Evolutionary conservation across 257 asterid genomes (phyloP).

Genomic region (Scutellaria minor): DNA sequence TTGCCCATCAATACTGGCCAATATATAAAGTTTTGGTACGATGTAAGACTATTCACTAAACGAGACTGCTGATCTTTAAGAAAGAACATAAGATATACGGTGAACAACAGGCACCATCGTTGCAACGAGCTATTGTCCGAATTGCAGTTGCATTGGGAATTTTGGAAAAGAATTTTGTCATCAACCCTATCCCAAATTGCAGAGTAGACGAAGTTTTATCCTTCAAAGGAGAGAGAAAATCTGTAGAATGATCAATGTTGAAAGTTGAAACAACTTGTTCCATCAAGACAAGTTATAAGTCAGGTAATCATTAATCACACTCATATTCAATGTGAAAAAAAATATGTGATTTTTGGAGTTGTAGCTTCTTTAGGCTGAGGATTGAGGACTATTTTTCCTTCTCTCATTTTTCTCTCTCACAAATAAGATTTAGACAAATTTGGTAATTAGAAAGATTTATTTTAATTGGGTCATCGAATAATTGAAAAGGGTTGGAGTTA

Average conservation of each 20-base stretch:
- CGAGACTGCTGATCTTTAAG: neutral
- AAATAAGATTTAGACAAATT: neutral
- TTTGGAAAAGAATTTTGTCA: neutral
- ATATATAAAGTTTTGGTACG: neutral
- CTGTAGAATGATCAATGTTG: constrained; percentile 5
- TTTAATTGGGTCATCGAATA: neutral
- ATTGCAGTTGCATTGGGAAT: constrained; percentile 10
- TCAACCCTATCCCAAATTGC: neutral
- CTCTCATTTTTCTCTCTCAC: neutral
- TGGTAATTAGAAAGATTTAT: neutral
- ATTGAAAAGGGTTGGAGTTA: neutral
- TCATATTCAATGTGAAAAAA: constrained; percentile 1
- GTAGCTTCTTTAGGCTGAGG: constrained; percentile 1
- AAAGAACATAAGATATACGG: neutral
- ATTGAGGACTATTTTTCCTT: neutral
- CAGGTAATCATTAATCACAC: neutral
- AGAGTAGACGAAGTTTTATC: neutral
- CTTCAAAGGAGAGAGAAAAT: neutral
- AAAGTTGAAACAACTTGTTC: neutral
- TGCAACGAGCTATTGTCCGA: neutral
- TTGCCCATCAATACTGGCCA: neutral
- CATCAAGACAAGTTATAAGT: neutral
- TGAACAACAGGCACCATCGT: neutral
- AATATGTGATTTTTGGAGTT: neutral
- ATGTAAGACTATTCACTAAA: too few relatives aligned